Percentiles rank a stretch among this genome's conserved stretches.
Conservation (phyloP, 768 basidiomycete species). For the Boletus reticulatus region DNA sequence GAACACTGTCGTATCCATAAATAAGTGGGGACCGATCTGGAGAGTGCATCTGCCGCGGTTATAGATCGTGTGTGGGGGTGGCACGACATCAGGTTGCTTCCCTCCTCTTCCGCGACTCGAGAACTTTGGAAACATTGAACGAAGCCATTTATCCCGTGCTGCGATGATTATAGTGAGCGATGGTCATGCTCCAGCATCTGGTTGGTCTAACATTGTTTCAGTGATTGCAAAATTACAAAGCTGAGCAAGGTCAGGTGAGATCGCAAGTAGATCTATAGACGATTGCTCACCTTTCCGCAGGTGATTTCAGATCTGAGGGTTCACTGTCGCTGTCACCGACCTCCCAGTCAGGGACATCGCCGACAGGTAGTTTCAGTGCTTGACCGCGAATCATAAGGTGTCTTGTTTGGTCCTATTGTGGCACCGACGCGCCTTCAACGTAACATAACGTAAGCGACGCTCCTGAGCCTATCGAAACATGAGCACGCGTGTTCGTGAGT, state of each 20-base stretch:
- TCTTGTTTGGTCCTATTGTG: slow-evolving; percentile 31
- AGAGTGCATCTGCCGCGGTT: slow-evolving; percentile 67
- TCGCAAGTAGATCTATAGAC: neutral
- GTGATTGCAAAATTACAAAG: slow-evolving; percentile 59
- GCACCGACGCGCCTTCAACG: neutral
- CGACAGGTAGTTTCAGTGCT: slow-evolving; percentile 49
- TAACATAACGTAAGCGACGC: slow-evolving; percentile 1
- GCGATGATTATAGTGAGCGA: slow-evolving; percentile 15
- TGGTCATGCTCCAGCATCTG: slow-evolving; percentile 9
- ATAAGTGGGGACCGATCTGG: slow-evolving; percentile 73
- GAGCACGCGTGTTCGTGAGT: slow-evolving; percentile 63
- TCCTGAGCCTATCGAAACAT: slow-evolving; percentile 24
- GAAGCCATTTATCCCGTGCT: slow-evolving; percentile 75
- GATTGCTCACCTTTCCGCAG: slow-evolving; percentile 54
- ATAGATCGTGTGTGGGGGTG: slow-evolving; percentile 66
- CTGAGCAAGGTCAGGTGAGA: slow-evolving; percentile 35
- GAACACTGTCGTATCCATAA: slow-evolving; percentile 64
- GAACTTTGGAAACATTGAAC: slow-evolving; percentile 65
- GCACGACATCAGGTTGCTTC: slow-evolving; percentile 50
- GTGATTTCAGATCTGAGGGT: slow-evolving; percentile 38
- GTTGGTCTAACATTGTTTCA: slow-evolving; percentile 59
- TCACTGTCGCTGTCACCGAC: slow-evolving; percentile 43
- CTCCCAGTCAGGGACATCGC: slow-evolving; percentile 61
- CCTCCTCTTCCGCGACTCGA: slow-evolving; percentile 61
- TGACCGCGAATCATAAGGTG: slow-evolving; percentile 27